Conservation (phyloP, 108 stramenopile species). For the Fragilariopsis cylindrus region DNA sequence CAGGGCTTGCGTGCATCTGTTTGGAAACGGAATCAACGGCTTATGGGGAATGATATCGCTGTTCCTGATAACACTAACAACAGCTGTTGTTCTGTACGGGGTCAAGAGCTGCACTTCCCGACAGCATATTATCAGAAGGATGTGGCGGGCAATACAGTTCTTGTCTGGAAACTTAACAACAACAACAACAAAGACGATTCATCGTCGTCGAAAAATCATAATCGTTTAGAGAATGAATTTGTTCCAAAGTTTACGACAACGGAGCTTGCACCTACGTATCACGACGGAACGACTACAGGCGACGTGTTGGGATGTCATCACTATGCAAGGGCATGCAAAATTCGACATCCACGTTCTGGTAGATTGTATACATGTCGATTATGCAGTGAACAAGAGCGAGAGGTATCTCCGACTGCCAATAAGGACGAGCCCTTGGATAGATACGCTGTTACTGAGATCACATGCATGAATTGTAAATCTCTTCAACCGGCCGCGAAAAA, state of each 20-base stretch:
- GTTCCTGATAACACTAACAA: neutral
- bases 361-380: conserved; percentile 90
- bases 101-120: conserved; percentile 37
- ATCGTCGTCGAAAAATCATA: neutral
- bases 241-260: conserved; percentile 71
- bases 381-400: conserved; percentile 90
- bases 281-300: conserved; percentile 65
- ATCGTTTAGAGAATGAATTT: neutral
- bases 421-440: conserved; percentile 87
- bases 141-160: conserved; percentile 49
- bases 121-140: conserved; percentile 68
- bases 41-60: conserved; percentile 39
- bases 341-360: conserved; percentile 88
- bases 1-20: conserved; percentile 82
- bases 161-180: conserved; percentile 42
- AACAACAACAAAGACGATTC: neutral
- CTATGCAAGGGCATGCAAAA: conserved; percentile 88
- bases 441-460: conserved; percentile 83
- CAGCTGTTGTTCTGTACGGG: neutral
- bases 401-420: conserved; percentile 43
- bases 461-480: conserved; percentile 89
- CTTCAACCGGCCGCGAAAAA: conserved; percentile 82
- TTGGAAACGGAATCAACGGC: conserved; percentile 78
- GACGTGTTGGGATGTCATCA: conserved; percentile 87
- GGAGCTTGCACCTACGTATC: conserved; percentile 84